A percentile compares a stretch with the other conserved stretches of the same genome.
These are phyloP conservation scores for Colletotrichum gigasporum DNA, from an alignment of 2,329 filamentous ascomycete species.

Conservation along the genomic window DNA sequence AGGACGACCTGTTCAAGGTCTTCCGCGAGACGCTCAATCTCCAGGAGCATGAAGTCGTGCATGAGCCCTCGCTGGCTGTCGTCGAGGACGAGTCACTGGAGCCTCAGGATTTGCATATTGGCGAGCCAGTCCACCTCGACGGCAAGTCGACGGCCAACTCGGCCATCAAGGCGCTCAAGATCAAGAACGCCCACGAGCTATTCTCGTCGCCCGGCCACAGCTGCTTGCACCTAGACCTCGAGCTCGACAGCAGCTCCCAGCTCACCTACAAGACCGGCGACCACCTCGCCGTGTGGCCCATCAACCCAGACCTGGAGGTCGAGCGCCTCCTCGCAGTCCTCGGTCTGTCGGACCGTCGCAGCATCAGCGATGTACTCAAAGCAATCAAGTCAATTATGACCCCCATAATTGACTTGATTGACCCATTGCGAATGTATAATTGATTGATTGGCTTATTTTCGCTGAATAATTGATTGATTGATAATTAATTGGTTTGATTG, in stretches of 20 bases:
- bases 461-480: too few relatives aligned
- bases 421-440: too few relatives aligned
- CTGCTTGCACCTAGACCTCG: constrained; percentile 44
- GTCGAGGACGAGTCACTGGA: constrained; percentile 34
- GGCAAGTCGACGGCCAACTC: constrained; percentile 27
- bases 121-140: constrained; percentile 32
- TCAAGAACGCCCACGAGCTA: constrained; percentile 36
- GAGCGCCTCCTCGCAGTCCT: constrained; percentile 41
- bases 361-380: too few relatives aligned
- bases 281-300: constrained; percentile 50
- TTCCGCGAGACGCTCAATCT: constrained; percentile 34
- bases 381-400: too few relatives aligned
- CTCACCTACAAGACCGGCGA: constrained; percentile 51
- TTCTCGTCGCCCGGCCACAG: constrained; percentile 37
- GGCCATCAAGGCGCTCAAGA: constrained; percentile 32
- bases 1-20: constrained; percentile 38
- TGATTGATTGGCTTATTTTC: too few relatives aligned
- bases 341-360: constrained; percentile 35
- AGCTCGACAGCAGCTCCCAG: constrained; percentile 42
- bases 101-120: constrained; percentile 34
- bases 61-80: constrained; percentile 36
- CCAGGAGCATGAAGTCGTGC: constrained; percentile 34
- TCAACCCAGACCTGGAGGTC: constrained; percentile 47
- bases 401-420: too few relatives aligned
- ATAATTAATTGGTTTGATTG: too few relatives aligned